Base-by-base conservation (phyloP, 2,329 filamentous ascomycete species). In the Ophiostoma perfectum region DNA sequence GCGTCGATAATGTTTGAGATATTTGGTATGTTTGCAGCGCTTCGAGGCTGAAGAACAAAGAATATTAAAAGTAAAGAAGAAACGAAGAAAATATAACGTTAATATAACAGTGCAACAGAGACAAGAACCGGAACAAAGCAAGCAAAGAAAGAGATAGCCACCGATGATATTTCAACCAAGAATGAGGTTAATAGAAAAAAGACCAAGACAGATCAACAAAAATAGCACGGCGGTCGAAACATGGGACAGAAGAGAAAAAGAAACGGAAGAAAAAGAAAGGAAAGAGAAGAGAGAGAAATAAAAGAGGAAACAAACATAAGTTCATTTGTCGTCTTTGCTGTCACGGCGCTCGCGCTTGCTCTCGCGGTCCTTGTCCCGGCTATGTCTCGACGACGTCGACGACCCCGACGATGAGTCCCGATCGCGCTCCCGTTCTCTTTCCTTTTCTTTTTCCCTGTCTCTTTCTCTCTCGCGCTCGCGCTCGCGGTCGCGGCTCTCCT, bases 291-390 rank as follows among this genome's bases (percentile, higher is more conserved):
- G 11, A 64, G 41, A n/a, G 36, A 16, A 44, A 18, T 3, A 55
- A 41, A 27, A 66, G 8, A 60, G 2, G 18, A 27, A 8, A 47
- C 27, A 47, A 12, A 7, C 12, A 7, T 5, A 62, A 64, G 27
- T n/a, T 5, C 36, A 27, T 42, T 64, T 27, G 8, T 49, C 45
- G 14, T 65, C 64, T 16, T 65, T 52, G 14, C 38, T 65, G 18
- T 65, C 64, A 27, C 44, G 45, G 12, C 64, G 44, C 45, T 52
- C 47, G 12, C 64, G 44, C 45, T 52, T 64, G n/a, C 3, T 45
- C 18, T 62, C 55, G n/a, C n/a, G 11, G n/a, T 16, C 41, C 14
- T 68, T 45, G 41, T 62, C 64, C 52, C 60, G 66, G 18, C 16
- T 45, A 38, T 45, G 39, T 9, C 14, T 14, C 36, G 52, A 68